phyloP scores from a whole-genome alignment of 176 grass and related monocot genomes.

The Eleusine indica region DNA sequence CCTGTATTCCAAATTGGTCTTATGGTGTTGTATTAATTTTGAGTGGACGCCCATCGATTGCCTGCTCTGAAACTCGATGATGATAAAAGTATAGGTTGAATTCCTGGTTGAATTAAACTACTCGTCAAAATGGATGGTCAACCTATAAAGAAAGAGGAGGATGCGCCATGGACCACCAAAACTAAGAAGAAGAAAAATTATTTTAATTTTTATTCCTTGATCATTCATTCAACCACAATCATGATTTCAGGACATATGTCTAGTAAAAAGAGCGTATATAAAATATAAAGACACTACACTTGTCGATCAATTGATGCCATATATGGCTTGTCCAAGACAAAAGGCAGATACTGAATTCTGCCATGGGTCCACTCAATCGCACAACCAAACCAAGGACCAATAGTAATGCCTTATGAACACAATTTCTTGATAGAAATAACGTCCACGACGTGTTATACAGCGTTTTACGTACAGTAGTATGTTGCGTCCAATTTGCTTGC shows the following conservation, averaged over 20 bases:
- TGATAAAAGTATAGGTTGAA: not conserved
- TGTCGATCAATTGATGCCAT: not conserved
- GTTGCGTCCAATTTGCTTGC: not conserved
- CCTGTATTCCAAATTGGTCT: not conserved
- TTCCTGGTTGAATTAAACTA: not conserved
- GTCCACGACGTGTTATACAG: not conserved
- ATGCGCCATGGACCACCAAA: not conserved
- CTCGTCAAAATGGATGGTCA: not conserved
- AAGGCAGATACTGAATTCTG: not conserved
- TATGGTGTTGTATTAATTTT: not conserved
- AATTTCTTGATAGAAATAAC: not conserved
- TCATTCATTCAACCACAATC: not conserved
- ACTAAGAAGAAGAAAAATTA: not conserved
- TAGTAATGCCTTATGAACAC: not conserved
- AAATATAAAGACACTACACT: not conserved
- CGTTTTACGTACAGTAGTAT: not conserved
- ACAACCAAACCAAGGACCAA: not conserved
- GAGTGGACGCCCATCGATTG: not conserved
- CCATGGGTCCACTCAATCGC: not conserved
- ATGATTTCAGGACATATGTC: not conserved
- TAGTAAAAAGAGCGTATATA: not conserved
- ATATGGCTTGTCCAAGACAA: not conserved
- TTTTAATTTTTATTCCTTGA: not conserved
- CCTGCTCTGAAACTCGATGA: too few relatives aligned
- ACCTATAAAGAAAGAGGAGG: not conserved